These are phyloP conservation scores for Macadamia tetraphylla DNA, from an alignment of 164 flowering plant genomes.

Conservation along the genomic window DNA sequence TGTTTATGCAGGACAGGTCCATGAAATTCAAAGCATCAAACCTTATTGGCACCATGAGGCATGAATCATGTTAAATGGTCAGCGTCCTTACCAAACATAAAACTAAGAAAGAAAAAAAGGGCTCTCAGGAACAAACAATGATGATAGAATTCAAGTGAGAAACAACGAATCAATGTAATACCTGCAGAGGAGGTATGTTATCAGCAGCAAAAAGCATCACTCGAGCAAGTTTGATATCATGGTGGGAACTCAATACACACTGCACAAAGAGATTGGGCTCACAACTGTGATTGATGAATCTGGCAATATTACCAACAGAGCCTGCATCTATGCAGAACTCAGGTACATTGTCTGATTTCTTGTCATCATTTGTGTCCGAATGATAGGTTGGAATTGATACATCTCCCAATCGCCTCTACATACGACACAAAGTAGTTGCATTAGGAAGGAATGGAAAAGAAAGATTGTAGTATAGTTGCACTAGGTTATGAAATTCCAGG, in stretches of 20 bases:
- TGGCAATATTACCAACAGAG: conserved; percentile 47
- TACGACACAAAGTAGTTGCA: too few species aligned
- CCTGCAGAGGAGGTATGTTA: conserved; percentile 66
- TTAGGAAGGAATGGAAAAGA: background rate
- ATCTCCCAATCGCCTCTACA: conserved; percentile 47
- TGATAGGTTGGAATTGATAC: conserved; percentile 19
- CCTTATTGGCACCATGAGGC: too few species aligned
- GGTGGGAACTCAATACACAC: conserved; percentile 59
- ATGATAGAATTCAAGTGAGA: background rate
- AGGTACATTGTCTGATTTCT: conserved; percentile 30
- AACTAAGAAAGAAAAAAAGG: too few species aligned
- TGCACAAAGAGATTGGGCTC: conserved; percentile 70
- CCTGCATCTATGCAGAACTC: conserved; percentile 75
- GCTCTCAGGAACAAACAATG: too few species aligned
- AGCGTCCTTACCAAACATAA: too few species aligned
- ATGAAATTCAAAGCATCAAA: too few species aligned
- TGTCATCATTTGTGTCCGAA: conserved; percentile 20
- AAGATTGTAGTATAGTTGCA: too few species aligned
- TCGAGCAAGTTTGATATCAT: conserved; percentile 50
- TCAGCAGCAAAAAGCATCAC: conserved; percentile 62
- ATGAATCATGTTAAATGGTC: too few species aligned
- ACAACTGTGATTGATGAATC: conserved; percentile 74
- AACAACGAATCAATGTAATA: conserved; percentile 6
- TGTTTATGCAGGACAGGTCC: too few species aligned
- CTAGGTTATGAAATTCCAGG: too few species aligned